phyloP scores from a whole-genome alignment of 495 filamentous ascomycete species.

The Podospora pseudoanserina region DNA sequence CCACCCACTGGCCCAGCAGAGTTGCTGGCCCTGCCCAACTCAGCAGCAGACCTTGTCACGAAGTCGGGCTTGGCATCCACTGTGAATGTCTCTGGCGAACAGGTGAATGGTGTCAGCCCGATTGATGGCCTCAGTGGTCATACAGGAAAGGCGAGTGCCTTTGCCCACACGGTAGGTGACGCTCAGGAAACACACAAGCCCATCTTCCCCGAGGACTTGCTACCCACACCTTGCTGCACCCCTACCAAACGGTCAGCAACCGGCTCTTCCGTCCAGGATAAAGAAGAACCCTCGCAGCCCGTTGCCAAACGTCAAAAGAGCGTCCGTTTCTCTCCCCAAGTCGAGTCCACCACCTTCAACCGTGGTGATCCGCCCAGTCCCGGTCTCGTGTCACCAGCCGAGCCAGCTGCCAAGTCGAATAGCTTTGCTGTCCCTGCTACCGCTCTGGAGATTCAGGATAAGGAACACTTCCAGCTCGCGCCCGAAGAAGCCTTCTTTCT shows the following conservation, averaged over 20 bases:
- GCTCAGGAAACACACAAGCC: neutral
- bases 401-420: neutral
- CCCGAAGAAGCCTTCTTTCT: constrained; percentile 93
- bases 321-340: constrained; percentile 60
- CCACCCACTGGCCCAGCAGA: constrained; percentile 32
- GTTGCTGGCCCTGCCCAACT: constrained; percentile 33
- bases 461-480: constrained; percentile 88
- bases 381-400: neutral
- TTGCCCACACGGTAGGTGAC: neutral
- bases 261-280: neutral
- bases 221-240: constrained; percentile 8
- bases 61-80: constrained; percentile 1
- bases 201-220: constrained; percentile 6
- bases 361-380: constrained; percentile 47
- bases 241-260: constrained; percentile 9
- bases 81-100: neutral
- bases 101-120: constrained; percentile 4
- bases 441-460: constrained; percentile 53
- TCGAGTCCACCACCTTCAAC: constrained; percentile 54
- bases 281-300: constrained; percentile 8
- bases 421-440: neutral
- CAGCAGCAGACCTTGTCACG: constrained; percentile 20
- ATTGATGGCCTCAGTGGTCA: constrained; percentile 2
- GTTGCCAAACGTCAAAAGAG: constrained; percentile 49
- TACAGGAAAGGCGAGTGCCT: constrained; percentile 26